phyloP scores from a whole-genome alignment of 257 asterid species.

The Voacanga thouarsii region DNA sequence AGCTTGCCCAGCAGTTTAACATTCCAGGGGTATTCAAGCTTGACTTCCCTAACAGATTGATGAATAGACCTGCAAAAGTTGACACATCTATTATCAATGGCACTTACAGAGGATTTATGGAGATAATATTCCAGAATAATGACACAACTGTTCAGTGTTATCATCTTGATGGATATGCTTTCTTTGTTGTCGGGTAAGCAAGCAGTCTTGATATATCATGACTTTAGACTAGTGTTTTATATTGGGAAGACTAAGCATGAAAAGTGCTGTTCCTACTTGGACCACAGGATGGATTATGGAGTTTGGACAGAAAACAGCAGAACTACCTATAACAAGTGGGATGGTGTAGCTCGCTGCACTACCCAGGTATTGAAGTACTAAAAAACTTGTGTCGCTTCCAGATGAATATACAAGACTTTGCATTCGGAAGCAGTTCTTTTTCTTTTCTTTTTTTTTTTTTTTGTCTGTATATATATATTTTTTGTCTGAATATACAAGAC shows the following conservation, averaged over 20 bases:
- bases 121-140: slow-evolving; percentile 87
- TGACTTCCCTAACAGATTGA: slow-evolving; percentile 76
- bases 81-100: slow-evolving; percentile 82
- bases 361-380: slow-evolving; percentile 58
- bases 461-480: too few relatives aligned
- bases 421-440: too few relatives aligned
- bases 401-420: not conserved
- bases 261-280: slow-evolving; percentile 14
- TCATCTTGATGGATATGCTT: slow-evolving; percentile 90
- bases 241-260: slow-evolving; percentile 14
- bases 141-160: slow-evolving; percentile 74
- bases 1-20: slow-evolving; percentile 74
- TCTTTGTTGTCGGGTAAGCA: slow-evolving; percentile 93
- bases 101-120: slow-evolving; percentile 85
- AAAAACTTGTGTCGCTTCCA: not conserved
- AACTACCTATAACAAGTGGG: slow-evolving; percentile 90
- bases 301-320: slow-evolving; percentile 90
- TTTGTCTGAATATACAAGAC: too few relatives aligned
- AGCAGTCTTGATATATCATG: slow-evolving; percentile 9
- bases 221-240: slow-evolving; percentile 1
- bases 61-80: slow-evolving; percentile 73
- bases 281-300: slow-evolving; percentile 84
- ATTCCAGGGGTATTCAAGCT: slow-evolving; percentile 78
- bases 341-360: slow-evolving; percentile 92
- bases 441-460: too few relatives aligned